Evolutionary conservation across 2,329 filamentous ascomycete species (phyloP).

Genomic region (Rhinocladiella similis): DNA sequence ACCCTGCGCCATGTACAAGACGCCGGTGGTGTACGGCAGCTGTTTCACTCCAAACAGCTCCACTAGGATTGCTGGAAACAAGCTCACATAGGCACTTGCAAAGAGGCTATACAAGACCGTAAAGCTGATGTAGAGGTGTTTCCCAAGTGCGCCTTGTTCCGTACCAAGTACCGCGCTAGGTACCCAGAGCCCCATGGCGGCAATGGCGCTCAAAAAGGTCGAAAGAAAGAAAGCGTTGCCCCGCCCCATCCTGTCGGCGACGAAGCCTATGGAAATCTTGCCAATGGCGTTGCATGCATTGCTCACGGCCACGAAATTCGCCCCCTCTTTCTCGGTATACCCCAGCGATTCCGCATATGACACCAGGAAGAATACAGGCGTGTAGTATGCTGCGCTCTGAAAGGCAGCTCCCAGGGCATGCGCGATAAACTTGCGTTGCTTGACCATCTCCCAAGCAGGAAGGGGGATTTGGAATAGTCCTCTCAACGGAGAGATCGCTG

Average conservation of each 20-base stretch:
- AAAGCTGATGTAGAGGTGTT: conserved; percentile 27
- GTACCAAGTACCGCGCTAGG: conserved; percentile 14
- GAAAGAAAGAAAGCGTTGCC: conserved; percentile 38
- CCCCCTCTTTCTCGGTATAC: conserved; percentile 35
- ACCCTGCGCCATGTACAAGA: conserved; percentile 39
- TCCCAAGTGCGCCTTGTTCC: conserved; percentile 16
- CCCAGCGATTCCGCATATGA: conserved; percentile 39
- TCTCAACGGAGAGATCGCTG: neutral
- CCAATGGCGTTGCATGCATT: conserved; percentile 41
- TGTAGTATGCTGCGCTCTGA: conserved; percentile 39
- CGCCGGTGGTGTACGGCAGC: conserved; percentile 37
- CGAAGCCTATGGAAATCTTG: conserved; percentile 38
- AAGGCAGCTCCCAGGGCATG: conserved; percentile 37
- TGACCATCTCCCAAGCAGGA: conserved; percentile 36
- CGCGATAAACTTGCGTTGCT: conserved; percentile 36
- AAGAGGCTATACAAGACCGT: conserved; percentile 36
- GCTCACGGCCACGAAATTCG: conserved; percentile 40
- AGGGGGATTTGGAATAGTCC: conserved; percentile 31
- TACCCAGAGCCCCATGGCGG: conserved; percentile 31
- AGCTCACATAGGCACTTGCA: conserved; percentile 39
- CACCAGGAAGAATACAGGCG: conserved; percentile 40
- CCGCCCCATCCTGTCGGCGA: conserved; percentile 39
- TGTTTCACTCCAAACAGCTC: conserved; percentile 40
- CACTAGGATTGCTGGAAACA: conserved; percentile 40
- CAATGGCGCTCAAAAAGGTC: conserved; percentile 29